A percentile compares a stretch with the other conserved stretches of the same genome.
These are phyloP conservation scores for Aspergillus neotritici DNA, from an alignment of 2,329 filamentous ascomycete species.

Conservation along the genomic window DNA sequence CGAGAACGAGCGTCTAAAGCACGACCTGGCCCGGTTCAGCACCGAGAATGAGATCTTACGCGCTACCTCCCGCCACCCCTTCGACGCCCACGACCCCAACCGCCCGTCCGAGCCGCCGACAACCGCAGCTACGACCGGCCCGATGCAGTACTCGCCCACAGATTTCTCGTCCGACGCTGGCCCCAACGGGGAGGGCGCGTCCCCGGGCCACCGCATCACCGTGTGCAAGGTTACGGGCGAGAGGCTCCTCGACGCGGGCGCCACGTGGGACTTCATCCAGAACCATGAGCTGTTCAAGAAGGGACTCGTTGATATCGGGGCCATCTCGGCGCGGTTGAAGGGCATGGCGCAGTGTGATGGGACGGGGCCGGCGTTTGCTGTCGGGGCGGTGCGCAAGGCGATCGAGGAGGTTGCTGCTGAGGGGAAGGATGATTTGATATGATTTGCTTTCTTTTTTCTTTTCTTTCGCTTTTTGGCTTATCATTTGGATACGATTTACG, in stretches of 20 bases:
- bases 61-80: constrained; percentile 56
- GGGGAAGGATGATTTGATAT: constrained; percentile 67
- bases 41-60: constrained; percentile 92
- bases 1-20: constrained; percentile 82
- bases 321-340: constrained; percentile 75
- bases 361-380: constrained; percentile 80
- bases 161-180: constrained; percentile 65
- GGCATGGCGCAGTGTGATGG: constrained; percentile 74
- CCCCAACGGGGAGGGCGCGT: constrained; percentile 34
- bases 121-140: constrained; percentile 53
- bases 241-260: constrained; percentile 65
- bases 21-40: constrained; percentile 72
- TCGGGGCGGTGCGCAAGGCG: constrained; percentile 64
- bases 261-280: constrained; percentile 87
- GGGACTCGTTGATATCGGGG: constrained; percentile 72
- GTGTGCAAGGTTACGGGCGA: constrained; percentile 60
- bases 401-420: constrained; percentile 73
- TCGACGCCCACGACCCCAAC: constrained; percentile 34
- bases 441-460: not conserved
- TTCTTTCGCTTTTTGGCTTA: constrained; percentile 1
- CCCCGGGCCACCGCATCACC: constrained; percentile 62
- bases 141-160: constrained; percentile 64
- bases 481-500: constrained; percentile 5
- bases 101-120: constrained; percentile 9
- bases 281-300: constrained; percentile 68